phyloP scores from a whole-genome alignment of 257 asterid species.

The Ballota nigra region DNA sequence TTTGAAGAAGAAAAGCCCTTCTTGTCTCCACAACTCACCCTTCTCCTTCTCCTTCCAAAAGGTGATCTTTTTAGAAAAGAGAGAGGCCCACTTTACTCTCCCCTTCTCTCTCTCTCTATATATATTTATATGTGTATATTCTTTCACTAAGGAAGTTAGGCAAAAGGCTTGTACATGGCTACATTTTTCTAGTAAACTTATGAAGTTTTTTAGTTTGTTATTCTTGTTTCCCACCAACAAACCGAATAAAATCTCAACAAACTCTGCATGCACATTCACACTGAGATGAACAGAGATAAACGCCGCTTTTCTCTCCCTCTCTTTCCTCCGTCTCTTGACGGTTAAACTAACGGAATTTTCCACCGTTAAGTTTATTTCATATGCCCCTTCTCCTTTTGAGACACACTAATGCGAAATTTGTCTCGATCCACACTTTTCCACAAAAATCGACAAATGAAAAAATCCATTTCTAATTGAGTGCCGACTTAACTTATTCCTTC shows the following conservation, averaged over 20 bases:
- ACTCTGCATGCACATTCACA: slow-evolving; percentile 29
- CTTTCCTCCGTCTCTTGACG: background rate
- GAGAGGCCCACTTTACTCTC: slow-evolving; percentile 30
- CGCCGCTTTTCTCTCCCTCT: background rate
- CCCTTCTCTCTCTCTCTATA: slow-evolving; percentile 7
- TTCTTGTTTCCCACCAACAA: slow-evolving; percentile 27
- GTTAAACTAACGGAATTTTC: background rate
- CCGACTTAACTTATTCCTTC: no score
- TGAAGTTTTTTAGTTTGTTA: slow-evolving; percentile 20
- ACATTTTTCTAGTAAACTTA: slow-evolving; percentile 20
- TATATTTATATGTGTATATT: background rate
- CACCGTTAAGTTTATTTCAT: background rate
- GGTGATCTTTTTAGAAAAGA: slow-evolving; percentile 61
- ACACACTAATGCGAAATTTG: slow-evolving; percentile 25
- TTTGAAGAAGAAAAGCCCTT: slow-evolving; percentile 18
- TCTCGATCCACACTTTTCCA: slow-evolving; percentile 4
- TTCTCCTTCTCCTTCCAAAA: slow-evolving; percentile 39
- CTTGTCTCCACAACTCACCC: slow-evolving; percentile 17
- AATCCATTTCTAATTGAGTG: slow-evolving; percentile 59
- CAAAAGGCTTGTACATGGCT: slow-evolving; percentile 24
- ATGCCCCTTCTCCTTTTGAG: background rate
- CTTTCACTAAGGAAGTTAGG: slow-evolving; percentile 50
- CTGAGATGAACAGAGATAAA: background rate
- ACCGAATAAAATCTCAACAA: slow-evolving; percentile 20
- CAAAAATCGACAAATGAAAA: slow-evolving; percentile 43